These are phyloP conservation scores for Vairimorpha ceranae DNA, from an alignment of 371 early-diverging fungal genomes.

Conservation along the genomic window DNA sequence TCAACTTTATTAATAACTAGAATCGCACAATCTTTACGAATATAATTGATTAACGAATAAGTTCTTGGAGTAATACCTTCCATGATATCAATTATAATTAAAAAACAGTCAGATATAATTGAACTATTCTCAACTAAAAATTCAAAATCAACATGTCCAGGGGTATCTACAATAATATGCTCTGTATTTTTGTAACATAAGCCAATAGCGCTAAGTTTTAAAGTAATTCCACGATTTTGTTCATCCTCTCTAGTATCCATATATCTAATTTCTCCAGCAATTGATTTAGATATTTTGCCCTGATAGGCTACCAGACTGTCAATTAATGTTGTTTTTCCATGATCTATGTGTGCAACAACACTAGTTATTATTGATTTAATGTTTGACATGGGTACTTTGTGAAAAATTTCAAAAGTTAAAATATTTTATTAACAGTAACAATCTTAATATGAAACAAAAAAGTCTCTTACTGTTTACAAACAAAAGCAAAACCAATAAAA, in stretches of 20 bases:
- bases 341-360: constrained; percentile 91
- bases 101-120: constrained; percentile 83
- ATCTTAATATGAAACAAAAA: too few relatives aligned
- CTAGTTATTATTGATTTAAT: constrained; percentile 37
- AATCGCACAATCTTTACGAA: constrained; percentile 74
- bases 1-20: constrained; percentile 98
- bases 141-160: constrained; percentile 98
- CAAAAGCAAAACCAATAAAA: too few relatives aligned
- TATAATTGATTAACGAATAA: constrained; percentile 48
- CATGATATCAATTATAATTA: constrained; percentile 90
- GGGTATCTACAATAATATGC: constrained; percentile 82
- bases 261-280: constrained; percentile 93
- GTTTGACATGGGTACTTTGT: background rate
- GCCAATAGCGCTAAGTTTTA: constrained; percentile 90
- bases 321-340: constrained; percentile 95
- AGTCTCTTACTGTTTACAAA: too few relatives aligned
- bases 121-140: constrained; percentile 88
- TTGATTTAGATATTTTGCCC: constrained; percentile 84
- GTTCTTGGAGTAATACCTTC: constrained; percentile 75
- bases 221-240: constrained; percentile 95
- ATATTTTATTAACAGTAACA: too few relatives aligned
- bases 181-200: constrained; percentile 68
- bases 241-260: constrained; percentile 96
- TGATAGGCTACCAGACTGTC: constrained; percentile 90
- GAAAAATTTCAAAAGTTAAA: too few relatives aligned